Evolutionary conservation across 2,329 filamentous ascomycete species (phyloP).

Genomic region (Zymoseptoria passerinii): DNA sequence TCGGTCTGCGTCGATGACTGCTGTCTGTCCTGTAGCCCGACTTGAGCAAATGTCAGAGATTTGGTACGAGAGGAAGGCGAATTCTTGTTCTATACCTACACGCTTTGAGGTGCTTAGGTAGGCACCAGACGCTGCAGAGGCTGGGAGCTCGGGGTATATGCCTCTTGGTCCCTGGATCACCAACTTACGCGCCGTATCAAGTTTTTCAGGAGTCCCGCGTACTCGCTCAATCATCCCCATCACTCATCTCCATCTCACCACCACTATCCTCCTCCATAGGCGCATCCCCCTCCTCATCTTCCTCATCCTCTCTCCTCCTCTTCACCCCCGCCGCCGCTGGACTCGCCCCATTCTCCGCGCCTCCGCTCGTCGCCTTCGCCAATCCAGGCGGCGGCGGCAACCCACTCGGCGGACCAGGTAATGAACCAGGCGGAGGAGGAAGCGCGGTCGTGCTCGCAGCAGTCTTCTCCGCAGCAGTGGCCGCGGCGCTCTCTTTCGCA

Average conservation of each 20-base stretch:
- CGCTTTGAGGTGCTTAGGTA: background rate
- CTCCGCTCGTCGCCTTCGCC: constrained; percentile 26
- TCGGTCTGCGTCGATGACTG: background rate
- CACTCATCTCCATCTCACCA: constrained; percentile 58
- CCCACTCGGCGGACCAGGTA: constrained; percentile 22
- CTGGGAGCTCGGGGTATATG: no score
- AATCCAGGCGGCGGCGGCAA: constrained; percentile 20
- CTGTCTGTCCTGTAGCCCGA: no score
- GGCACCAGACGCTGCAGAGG: no score
- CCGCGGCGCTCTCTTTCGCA: constrained; percentile 15
- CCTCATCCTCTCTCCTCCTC: constrained; percentile 32
- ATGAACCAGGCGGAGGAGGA: constrained; percentile 16
- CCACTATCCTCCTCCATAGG: constrained; percentile 44
- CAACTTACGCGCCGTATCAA: background rate
- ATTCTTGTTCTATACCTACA: background rate
- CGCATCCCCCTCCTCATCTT: constrained; percentile 33
- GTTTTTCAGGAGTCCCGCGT: background rate
- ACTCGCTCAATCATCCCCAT: constrained; percentile 52
- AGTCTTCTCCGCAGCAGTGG: constrained; percentile 5
- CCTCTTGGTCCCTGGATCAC: background rate
- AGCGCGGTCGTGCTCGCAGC: constrained; percentile 12
- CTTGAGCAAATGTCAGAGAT: no score
- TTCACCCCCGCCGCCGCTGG: constrained; percentile 48
- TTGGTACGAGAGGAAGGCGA: no score
- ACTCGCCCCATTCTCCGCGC: constrained; percentile 41